These are phyloP conservation scores for Aspergillus costaricaensis DNA, from an alignment of 2,329 filamentous ascomycete species.

Conservation along the genomic window DNA sequence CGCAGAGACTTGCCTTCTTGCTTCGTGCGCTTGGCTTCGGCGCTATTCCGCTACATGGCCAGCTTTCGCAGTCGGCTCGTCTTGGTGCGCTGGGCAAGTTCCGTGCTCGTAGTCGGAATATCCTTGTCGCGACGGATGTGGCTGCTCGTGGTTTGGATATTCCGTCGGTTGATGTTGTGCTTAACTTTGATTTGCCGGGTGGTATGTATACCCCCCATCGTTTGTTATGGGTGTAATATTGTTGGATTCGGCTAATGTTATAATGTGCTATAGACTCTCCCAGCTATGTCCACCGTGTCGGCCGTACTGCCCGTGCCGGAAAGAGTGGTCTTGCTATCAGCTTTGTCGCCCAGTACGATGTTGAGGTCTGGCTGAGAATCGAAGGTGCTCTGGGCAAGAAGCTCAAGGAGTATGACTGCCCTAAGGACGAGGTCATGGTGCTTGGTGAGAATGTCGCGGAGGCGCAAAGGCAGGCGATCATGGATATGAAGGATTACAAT, in stretches of 20 bases:
- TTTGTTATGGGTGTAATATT: neutral
- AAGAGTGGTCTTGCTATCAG: constrained; percentile 79
- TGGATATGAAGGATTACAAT: constrained; percentile 77
- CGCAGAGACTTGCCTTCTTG: constrained; percentile 80
- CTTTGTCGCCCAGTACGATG: constrained; percentile 84
- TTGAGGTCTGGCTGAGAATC: constrained; percentile 77
- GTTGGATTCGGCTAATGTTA: neutral
- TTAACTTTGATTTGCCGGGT: constrained; percentile 81
- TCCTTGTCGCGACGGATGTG: constrained; percentile 90
- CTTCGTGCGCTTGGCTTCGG: constrained; percentile 82
- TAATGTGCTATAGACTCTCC: constrained; percentile 51
- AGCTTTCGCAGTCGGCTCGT: constrained; percentile 83
- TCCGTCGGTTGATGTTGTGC: constrained; percentile 81
- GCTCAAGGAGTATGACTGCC: constrained; percentile 66
- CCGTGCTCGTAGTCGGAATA: constrained; percentile 73
- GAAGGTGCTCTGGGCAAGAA: constrained; percentile 80
- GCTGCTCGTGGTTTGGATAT: constrained; percentile 91
- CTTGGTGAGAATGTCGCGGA: constrained; percentile 77
- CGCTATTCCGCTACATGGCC: constrained; percentile 89
- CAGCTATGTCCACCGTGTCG: constrained; percentile 88
- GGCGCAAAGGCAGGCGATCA: constrained; percentile 76
- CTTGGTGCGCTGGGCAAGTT: constrained; percentile 91
- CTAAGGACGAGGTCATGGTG: constrained; percentile 83
- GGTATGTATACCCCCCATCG: constrained; percentile 52
- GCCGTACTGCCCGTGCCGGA: constrained; percentile 82